Percentiles rank a stretch among this genome's conserved stretches.
These are phyloP conservation scores for Candolleomyces efflorescens DNA, from an alignment of 768 basidiomycete genomes.

Conservation along the genomic window DNA sequence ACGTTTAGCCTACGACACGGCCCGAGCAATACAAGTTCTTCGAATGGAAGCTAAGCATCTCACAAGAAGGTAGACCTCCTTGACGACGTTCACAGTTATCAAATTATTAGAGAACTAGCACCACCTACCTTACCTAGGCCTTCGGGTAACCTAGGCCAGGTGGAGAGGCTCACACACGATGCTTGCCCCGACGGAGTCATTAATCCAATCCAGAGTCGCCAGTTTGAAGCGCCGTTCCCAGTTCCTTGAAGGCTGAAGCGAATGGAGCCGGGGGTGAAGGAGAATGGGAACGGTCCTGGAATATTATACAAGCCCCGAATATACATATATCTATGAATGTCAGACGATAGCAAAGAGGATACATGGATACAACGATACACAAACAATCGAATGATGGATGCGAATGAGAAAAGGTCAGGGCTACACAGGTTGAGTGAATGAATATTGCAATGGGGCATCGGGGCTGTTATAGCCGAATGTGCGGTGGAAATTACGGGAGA, in stretches of 20 bases:
- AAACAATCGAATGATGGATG: not conserved
- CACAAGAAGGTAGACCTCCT: no score
- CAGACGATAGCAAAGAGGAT: not conserved
- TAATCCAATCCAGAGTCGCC: not conserved
- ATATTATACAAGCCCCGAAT: not conserved
- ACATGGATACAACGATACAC: not conserved
- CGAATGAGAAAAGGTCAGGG: not conserved
- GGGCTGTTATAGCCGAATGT: not conserved
- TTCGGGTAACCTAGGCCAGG: no score
- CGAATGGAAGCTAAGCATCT: no score
- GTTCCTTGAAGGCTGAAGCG: not conserved
- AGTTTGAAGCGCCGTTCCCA: not conserved
- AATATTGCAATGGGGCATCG: conserved; percentile 1
- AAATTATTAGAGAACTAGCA: no score
- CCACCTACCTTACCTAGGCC: no score
- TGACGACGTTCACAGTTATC: no score
- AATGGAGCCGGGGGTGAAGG: not conserved
- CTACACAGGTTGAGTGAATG: not conserved
- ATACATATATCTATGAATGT: not conserved
- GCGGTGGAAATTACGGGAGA: not conserved
- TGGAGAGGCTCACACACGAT: no score
- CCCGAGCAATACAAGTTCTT: no score
- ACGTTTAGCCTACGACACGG: no score
- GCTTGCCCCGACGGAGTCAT: no score
- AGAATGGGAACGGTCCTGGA: not conserved